A percentile compares a stretch with the other conserved stretches of the same genome.
phyloP scores from a whole-genome alignment of 2,329 filamentous ascomycete species.

The Penicillium thymicola region DNA sequence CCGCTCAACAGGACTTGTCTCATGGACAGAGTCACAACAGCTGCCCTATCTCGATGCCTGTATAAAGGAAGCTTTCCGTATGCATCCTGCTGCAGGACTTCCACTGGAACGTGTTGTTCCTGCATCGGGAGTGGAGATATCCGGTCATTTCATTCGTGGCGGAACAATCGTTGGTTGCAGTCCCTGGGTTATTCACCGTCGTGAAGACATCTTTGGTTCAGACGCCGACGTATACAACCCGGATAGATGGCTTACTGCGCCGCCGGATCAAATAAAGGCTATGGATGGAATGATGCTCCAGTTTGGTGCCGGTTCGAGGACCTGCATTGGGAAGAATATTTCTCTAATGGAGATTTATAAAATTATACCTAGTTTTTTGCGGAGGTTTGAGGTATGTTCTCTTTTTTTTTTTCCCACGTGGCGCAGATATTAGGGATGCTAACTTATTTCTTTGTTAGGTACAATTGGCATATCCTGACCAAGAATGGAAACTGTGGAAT shows the following conservation, averaged over 20 bases:
- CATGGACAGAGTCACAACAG: constrained; percentile 66
- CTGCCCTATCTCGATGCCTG: constrained; percentile 72
- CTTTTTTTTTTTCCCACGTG: too few species aligned
- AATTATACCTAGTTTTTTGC: constrained; percentile 23
- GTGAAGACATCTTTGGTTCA: constrained; percentile 64
- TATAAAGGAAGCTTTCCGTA: constrained; percentile 72
- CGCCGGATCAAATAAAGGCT: constrained; percentile 8
- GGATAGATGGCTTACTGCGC: constrained; percentile 15
- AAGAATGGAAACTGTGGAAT: constrained; percentile 1
- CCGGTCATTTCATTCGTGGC: constrained; percentile 12
- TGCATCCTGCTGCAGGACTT: constrained; percentile 71
- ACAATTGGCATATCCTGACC: neutral
- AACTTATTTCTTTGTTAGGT: neutral
- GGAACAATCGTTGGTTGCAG: constrained; percentile 65
- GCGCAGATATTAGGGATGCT: neutral
- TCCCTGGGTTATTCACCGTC: constrained; percentile 70
- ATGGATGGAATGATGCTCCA: constrained; percentile 15
- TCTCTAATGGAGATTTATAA: constrained; percentile 31
- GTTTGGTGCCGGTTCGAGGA: constrained; percentile 28
- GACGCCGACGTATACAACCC: constrained; percentile 58
- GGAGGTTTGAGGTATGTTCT: constrained; percentile 19
- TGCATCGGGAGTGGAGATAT: constrained; percentile 5
- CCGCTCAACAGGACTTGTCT: constrained; percentile 50
- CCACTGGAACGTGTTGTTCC: constrained; percentile 73
- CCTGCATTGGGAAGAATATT: constrained; percentile 32